These are phyloP conservation scores for Didymella exigua DNA, from an alignment of 2,329 filamentous ascomycete species.

Conservation along the genomic window DNA sequence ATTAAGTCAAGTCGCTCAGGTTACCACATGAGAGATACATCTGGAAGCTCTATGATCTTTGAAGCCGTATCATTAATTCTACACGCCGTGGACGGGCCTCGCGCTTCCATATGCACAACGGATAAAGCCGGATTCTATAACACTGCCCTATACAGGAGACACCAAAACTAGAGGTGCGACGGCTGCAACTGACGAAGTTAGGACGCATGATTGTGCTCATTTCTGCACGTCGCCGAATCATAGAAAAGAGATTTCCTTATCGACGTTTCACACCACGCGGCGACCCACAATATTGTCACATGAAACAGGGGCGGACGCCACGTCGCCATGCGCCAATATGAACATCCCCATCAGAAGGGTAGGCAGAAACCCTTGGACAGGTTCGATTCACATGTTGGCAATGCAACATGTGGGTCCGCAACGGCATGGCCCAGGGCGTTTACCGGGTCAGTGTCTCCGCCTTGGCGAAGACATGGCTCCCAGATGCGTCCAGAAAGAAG, in stretches of 20 bases:
- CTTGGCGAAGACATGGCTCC: conserved; percentile 1
- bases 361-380: not conserved
- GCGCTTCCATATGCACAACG: not conserved
- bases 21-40: too few relatives aligned
- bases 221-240: conserved; percentile 16
- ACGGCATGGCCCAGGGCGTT: conserved; percentile 6
- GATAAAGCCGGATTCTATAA: not conserved
- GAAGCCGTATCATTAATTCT: too few relatives aligned
- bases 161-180: not conserved
- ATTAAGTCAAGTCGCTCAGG: not conserved
- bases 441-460: not conserved
- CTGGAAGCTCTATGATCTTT: too few relatives aligned
- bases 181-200: conserved; percentile 1
- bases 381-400: conserved; percentile 3
- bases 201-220: conserved; percentile 5
- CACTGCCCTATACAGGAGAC: not conserved
- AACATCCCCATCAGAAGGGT: conserved; percentile 2
- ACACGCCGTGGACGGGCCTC: too few relatives aligned
- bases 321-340: conserved; percentile 3
- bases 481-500: not conserved
- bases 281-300: conserved; percentile 10
- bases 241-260: conserved; percentile 15
- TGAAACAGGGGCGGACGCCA: conserved; percentile 16
- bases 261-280: conserved; percentile 10
- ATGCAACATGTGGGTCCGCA: conserved; percentile 14